Percentiles rank a stretch among this genome's conserved stretches.
Evolutionary conservation across 2,329 filamentous ascomycete genomes (phyloP).

Genomic region (Claviceps humidiphila): DNA sequence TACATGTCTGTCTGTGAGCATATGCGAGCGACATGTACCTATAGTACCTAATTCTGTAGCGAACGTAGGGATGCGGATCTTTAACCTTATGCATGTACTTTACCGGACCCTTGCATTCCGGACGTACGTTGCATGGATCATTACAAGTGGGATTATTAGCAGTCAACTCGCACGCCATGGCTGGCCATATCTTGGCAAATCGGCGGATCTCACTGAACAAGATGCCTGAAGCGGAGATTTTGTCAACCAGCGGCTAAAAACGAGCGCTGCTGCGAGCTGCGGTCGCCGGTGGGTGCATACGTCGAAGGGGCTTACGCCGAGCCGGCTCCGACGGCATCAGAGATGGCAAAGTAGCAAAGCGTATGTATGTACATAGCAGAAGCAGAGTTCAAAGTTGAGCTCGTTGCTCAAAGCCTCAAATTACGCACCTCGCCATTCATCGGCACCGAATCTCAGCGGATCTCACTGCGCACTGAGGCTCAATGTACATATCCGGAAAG

Average conservation of each 20-base stretch:
- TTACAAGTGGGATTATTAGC: too few relatives aligned
- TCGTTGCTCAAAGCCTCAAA: too few relatives aligned
- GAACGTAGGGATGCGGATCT: too few relatives aligned
- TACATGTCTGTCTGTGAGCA: too few relatives aligned
- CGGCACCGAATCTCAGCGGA: not conserved
- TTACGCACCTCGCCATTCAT: not conserved
- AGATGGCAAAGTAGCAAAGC: not conserved
- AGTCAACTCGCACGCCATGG: not conserved
- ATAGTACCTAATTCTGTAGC: too few relatives aligned
- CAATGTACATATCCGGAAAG: too few relatives aligned
- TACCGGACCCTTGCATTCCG: too few relatives aligned
- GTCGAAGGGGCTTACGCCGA: conserved; percentile 9
- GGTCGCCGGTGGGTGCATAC: not conserved
- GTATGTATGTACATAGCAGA: too few relatives aligned
- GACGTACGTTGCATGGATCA: too few relatives aligned
- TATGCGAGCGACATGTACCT: too few relatives aligned
- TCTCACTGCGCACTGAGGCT: too few relatives aligned
- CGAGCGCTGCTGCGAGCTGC: not conserved
- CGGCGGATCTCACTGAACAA: not conserved
- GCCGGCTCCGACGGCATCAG: conserved; percentile 11
- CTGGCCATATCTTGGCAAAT: not conserved
- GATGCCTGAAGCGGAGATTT: not conserved
- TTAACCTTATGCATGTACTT: not conserved
- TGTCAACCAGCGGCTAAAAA: not conserved
- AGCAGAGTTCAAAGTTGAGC: too few relatives aligned